These are phyloP conservation scores for Breviolum minutum DNA, from an alignment of 73 alveolate species.

Conservation along the genomic window DNA sequence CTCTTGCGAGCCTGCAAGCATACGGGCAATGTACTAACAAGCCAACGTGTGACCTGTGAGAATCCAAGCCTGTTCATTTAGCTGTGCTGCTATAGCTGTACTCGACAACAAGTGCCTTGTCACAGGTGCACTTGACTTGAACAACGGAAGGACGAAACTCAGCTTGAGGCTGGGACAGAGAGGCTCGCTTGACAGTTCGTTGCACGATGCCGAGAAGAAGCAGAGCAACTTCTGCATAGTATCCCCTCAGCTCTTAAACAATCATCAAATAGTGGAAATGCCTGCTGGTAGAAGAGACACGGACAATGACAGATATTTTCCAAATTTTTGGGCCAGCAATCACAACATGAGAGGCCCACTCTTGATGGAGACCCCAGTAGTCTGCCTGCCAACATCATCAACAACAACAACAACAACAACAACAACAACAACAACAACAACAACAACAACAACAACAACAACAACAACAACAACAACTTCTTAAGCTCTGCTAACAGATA, in stretches of 20 bases:
- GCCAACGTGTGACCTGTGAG: not conserved
- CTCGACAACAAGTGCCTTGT: constrained; percentile 19
- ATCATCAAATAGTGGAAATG: too few species aligned
- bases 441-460: too few species aligned
- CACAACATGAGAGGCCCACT: constrained; percentile 9
- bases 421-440: not conserved
- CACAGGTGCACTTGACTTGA: not conserved
- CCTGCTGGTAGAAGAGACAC: not conserved
- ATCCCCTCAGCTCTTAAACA: constrained; percentile 36
- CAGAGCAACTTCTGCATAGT: constrained; percentile 65
- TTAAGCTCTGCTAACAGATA: not conserved
- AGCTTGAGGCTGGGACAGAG: not conserved
- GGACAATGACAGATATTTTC: not conserved
- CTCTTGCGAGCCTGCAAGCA: constrained; percentile 58
- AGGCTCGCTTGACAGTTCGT: constrained; percentile 68
- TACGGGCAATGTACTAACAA: not conserved
- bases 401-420: too few species aligned
- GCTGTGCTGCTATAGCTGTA: constrained; percentile 7
- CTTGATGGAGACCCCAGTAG: constrained; percentile 76
- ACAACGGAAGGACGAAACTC: not conserved
- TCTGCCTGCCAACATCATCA: not conserved
- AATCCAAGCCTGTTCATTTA: constrained; percentile 5
- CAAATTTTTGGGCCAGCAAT: not conserved
- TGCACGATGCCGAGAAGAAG: constrained; percentile 64
- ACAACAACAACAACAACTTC: not conserved